Percentiles rank a stretch among this genome's conserved stretches.
These are phyloP conservation scores for Centrapalus pauciflorus DNA, from an alignment of 129 eudicot genomes.

Conservation along the genomic window DNA sequence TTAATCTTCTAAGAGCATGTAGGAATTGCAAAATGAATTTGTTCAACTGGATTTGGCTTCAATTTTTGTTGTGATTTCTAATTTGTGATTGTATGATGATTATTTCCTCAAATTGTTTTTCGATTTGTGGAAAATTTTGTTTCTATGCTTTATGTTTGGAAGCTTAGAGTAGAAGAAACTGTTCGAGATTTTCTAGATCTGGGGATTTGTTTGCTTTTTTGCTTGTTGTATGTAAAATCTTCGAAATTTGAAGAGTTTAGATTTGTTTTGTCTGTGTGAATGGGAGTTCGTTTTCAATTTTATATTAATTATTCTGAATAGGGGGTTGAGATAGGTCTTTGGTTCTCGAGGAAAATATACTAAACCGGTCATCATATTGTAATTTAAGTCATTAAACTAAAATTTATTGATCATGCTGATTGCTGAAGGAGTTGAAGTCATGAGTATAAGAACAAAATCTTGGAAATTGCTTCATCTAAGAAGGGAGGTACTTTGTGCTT, in stretches of 20 bases:
- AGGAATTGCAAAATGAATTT: neutral
- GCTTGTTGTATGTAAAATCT: neutral
- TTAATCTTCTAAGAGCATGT: neutral
- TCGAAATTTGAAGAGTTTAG: neutral
- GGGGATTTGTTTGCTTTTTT: conserved; percentile 1
- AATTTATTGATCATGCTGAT: neutral
- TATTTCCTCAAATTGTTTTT: neutral
- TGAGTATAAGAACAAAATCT: neutral
- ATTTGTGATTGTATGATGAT: neutral
- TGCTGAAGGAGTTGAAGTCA: too few species aligned
- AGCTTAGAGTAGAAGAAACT: neutral
- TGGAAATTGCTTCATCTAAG: too few species aligned
- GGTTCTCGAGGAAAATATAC: neutral
- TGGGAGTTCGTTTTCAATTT: neutral
- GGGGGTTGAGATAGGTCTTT: neutral
- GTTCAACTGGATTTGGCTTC: neutral
- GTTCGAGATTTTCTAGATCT: conserved; percentile 18
- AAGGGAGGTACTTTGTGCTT: too few species aligned
- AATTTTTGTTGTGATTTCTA: neutral
- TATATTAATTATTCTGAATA: neutral
- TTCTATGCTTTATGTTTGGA: conserved; percentile 1
- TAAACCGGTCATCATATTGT: neutral
- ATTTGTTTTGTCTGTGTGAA: neutral
- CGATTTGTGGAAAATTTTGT: neutral
- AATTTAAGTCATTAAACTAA: too few species aligned